phyloP scores from a whole-genome alignment of 768 basidiomycete species.

The Pleurotus cornucopiae region DNA sequence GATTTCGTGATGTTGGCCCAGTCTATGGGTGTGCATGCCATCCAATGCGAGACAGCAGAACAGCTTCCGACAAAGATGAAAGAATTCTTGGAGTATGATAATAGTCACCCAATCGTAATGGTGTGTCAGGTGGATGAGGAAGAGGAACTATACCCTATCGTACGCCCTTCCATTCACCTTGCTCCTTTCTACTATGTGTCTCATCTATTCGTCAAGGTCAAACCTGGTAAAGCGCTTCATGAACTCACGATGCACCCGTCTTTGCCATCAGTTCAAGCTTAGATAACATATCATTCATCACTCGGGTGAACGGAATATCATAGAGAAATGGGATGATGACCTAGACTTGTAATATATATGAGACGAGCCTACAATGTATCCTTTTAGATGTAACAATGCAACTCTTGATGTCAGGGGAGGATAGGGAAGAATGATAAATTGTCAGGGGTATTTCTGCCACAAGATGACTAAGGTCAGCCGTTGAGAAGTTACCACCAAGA shows the following conservation, averaged over 20 bases:
- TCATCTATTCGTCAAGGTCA: constrained; percentile 42
- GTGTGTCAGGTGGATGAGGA: constrained; percentile 83
- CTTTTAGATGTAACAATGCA: too few relatives aligned
- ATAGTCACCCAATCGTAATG: constrained; percentile 79
- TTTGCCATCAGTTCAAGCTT: constrained; percentile 17
- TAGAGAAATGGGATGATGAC: too few relatives aligned
- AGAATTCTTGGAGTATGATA: constrained; percentile 95
- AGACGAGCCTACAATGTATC: too few relatives aligned
- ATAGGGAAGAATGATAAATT: too few relatives aligned
- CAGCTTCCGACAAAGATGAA: constrained; percentile 96
- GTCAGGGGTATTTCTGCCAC: too few relatives aligned
- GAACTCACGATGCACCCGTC: constrained; percentile 80
- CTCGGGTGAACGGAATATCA: too few relatives aligned
- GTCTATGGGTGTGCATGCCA: constrained; percentile 92
- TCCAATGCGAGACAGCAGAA: constrained; percentile 62
- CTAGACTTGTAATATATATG: too few relatives aligned
- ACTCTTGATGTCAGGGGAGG: too few relatives aligned
- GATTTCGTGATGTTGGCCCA: constrained; percentile 88
- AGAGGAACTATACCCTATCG: constrained; percentile 92
- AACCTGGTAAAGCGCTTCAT: constrained; percentile 91
- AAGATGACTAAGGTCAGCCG: too few relatives aligned
- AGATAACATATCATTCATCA: too few relatives aligned
- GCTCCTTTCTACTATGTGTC: constrained; percentile 10
- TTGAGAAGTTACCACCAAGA: too few relatives aligned
- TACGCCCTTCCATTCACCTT: constrained; percentile 22